These are phyloP conservation scores for Fonsecaea pugnacius DNA, from an alignment of 2,329 filamentous ascomycete species.

Conservation along the genomic window DNA sequence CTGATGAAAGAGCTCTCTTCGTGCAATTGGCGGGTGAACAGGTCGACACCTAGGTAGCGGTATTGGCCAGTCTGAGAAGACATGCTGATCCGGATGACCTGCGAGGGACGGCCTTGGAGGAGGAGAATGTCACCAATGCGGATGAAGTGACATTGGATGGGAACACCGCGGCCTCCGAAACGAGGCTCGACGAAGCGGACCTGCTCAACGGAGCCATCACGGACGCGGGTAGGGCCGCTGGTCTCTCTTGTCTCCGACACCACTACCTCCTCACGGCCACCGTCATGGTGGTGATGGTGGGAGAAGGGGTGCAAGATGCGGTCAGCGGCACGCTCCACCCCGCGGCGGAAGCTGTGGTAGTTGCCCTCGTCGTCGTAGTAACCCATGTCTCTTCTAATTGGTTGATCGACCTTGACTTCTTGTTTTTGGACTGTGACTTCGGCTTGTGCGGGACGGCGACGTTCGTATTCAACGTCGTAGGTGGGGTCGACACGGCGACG, in stretches of 20 bases:
- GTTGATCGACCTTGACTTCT: slow-evolving; percentile 57
- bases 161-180: slow-evolving; percentile 59
- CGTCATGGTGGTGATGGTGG: slow-evolving; percentile 53
- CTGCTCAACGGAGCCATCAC: slow-evolving; percentile 50
- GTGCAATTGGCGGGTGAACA: slow-evolving; percentile 99
- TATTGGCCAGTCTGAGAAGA: slow-evolving; percentile 98
- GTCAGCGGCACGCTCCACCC: slow-evolving; percentile 69
- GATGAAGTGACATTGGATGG: slow-evolving; percentile 99
- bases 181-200: slow-evolving; percentile 58
- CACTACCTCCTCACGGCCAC: slow-evolving; percentile 44
- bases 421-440: slow-evolving; percentile 44
- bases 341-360: slow-evolving; percentile 75
- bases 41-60: slow-evolving; percentile 98
- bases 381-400: slow-evolving; percentile 65
- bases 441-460: slow-evolving; percentile 25
- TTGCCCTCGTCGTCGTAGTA: slow-evolving; percentile 80
- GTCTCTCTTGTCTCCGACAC: slow-evolving; percentile 49
- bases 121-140: slow-evolving; percentile 98
- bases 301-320: slow-evolving; percentile 67
- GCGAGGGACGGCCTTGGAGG: slow-evolving; percentile 97
- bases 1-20: slow-evolving; percentile 98
- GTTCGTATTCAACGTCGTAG: slow-evolving; percentile 55
- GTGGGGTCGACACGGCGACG: slow-evolving; percentile 63
- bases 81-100: slow-evolving; percentile 99
- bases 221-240: slow-evolving; percentile 51